Conservation (phyloP, 495 filamentous ascomycete species). For the Hypoxylon intermedium region DNA sequence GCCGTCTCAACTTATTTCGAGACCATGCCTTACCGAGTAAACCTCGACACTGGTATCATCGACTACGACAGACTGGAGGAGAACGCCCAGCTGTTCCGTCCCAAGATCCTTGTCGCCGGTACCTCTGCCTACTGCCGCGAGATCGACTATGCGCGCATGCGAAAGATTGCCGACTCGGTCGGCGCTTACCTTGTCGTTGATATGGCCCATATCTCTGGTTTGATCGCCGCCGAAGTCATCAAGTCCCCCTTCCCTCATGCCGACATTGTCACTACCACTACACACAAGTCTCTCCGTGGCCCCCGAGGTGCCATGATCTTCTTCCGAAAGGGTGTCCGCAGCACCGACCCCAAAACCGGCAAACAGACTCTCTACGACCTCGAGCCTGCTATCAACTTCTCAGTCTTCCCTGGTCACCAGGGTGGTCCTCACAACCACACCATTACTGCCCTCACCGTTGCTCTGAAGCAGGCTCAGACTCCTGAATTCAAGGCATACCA, state of each 20-base stretch:
- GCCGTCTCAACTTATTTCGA: conserved; percentile 95
- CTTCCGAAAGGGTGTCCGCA: conserved; percentile 94
- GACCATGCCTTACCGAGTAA: conserved; percentile 90
- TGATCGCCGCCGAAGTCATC: conserved; percentile 92
- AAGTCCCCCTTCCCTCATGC: conserved; percentile 92
- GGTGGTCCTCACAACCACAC: conserved; percentile 99
- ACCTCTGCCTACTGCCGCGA: conserved; percentile 98
- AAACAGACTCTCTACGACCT: conserved; percentile 94
- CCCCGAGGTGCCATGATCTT: conserved; percentile 99
- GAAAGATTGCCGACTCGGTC: conserved; percentile 92
- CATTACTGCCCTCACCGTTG: conserved; percentile 96
- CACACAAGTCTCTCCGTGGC: conserved; percentile 98
- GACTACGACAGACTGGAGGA: conserved; percentile 94
- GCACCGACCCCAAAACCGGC: conserved; percentile 83
- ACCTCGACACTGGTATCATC: conserved; percentile 92
- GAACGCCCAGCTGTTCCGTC: conserved; percentile 92
- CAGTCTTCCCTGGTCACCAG: conserved; percentile 99
- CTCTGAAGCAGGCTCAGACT: conserved; percentile 90
- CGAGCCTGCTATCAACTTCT: conserved; percentile 96
- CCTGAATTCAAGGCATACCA: conserved; percentile 98
- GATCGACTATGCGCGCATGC: conserved; percentile 97
- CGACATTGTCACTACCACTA: conserved; percentile 98
- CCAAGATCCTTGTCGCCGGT: conserved; percentile 94
- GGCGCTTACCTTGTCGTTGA: conserved; percentile 95
- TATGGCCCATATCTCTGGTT: conserved; percentile 98